These are phyloP conservation scores for Trametes hirsuta DNA, from an alignment of 1,284 basidiomycete species.

Conservation along the genomic window DNA sequence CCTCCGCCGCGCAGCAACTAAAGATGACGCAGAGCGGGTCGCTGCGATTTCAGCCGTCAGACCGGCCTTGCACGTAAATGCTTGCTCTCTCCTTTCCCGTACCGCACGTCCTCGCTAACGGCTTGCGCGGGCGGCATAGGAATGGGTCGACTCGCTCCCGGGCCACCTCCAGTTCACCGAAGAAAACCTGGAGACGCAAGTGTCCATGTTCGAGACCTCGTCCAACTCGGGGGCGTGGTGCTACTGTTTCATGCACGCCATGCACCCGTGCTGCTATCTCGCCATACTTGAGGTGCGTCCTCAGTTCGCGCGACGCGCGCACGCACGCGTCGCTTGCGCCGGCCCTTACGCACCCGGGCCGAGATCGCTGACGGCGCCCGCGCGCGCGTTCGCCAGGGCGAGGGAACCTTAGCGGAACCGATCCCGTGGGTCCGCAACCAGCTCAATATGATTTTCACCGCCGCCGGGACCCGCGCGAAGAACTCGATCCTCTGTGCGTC, in stretches of 20 bases:
- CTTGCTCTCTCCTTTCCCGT: not conserved
- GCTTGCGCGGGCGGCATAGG: conserved; percentile 38
- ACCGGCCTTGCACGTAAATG: conserved; percentile 44
- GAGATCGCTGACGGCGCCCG: conserved; percentile 9
- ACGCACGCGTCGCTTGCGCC: not conserved
- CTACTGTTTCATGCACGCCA: conserved; percentile 71
- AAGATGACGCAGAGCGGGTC: conserved; percentile 26
- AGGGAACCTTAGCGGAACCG: conserved; percentile 34
- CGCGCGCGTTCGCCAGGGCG: conserved; percentile 26
- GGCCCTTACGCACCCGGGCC: not conserved
- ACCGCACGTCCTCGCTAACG: not conserved
- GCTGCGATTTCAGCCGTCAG: conserved; percentile 42
- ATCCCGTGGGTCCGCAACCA: conserved; percentile 58
- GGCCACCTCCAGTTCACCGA: conserved; percentile 69
- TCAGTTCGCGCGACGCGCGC: not conserved
- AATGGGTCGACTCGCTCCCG: conserved; percentile 67
- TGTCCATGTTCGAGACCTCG: conserved; percentile 75
- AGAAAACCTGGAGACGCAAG: conserved; percentile 66
- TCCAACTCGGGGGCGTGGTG: conserved; percentile 79
- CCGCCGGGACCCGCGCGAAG: conserved; percentile 66
- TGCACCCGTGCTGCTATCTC: conserved; percentile 66
- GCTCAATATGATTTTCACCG: conserved; percentile 59
- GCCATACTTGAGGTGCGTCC: conserved; percentile 63
- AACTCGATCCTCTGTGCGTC: conserved; percentile 69
- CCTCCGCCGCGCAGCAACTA: conserved; percentile 17